Evolutionary conservation across 139 green algal genomes (phyloP).

Genomic region (Chlamydomonas sphaeroides): DNA sequence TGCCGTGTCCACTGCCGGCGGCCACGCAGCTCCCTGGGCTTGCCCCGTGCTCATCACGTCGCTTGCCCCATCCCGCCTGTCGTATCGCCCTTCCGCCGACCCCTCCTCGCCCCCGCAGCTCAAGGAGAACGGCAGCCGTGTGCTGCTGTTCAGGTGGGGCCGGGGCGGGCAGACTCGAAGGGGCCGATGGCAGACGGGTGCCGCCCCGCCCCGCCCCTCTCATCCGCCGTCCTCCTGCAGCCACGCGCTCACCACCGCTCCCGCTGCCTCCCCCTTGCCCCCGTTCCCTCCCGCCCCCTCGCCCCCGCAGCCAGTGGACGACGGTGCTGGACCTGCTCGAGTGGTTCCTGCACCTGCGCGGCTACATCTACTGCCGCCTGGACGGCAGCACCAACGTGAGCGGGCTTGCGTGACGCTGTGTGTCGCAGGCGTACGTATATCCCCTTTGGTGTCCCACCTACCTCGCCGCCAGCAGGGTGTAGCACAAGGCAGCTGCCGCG

Average conservation of each 20-base stretch:
- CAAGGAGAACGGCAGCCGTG: conserved; percentile 65
- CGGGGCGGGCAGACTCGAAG: neutral
- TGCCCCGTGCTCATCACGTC: too few relatives aligned
- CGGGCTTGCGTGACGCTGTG: neutral
- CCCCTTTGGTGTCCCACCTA: too few relatives aligned
- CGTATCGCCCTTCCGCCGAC: too few relatives aligned
- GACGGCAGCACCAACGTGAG: conserved; percentile 83
- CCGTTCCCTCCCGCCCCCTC: neutral
- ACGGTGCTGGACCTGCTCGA: conserved; percentile 92
- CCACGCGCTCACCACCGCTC: too few relatives aligned
- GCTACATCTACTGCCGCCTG: conserved; percentile 78
- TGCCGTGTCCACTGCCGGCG: too few relatives aligned
- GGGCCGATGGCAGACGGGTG: neutral
- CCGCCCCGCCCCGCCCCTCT: neutral
- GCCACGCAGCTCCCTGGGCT: too few relatives aligned
- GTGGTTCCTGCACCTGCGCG: conserved; percentile 72
- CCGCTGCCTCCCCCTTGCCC: too few relatives aligned
- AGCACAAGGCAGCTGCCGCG: too few relatives aligned
- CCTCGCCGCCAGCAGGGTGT: too few relatives aligned
- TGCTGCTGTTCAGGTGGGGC: conserved; percentile 84
- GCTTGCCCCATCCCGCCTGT: too few relatives aligned
- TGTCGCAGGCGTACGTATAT: too few relatives aligned
- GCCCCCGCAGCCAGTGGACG: conserved; percentile 82
- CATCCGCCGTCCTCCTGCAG: neutral
- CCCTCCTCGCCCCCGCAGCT: too few relatives aligned